These are phyloP conservation scores for Oidiodendron maius DNA, from an alignment of 495 filamentous ascomycete species.

Conservation along the genomic window DNA sequence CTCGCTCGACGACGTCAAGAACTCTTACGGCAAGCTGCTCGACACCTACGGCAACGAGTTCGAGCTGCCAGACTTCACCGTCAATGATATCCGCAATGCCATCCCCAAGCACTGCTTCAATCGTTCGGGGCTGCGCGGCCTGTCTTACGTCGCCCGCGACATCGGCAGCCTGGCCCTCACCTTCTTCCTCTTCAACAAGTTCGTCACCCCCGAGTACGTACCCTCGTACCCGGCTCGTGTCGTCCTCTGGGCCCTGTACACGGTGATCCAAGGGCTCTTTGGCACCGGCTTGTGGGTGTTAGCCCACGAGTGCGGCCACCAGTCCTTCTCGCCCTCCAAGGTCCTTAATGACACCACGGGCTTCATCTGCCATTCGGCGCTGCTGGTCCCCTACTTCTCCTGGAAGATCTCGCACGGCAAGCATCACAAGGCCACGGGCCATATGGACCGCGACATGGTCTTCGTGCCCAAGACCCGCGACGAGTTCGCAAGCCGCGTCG, in stretches of 20 bases:
- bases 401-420: slow-evolving; percentile 93
- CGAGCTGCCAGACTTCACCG: slow-evolving; percentile 67
- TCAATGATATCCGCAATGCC: slow-evolving; percentile 75
- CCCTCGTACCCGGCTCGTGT: slow-evolving; percentile 51
- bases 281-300: slow-evolving; percentile 80
- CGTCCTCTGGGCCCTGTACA: slow-evolving; percentile 62
- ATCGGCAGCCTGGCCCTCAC: slow-evolving; percentile 52
- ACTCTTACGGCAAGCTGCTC: slow-evolving; percentile 47
- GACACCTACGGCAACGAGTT: slow-evolving; percentile 74
- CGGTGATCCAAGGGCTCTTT: slow-evolving; percentile 69
- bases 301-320: slow-evolving; percentile 84
- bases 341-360: slow-evolving; percentile 79
- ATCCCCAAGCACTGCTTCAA: slow-evolving; percentile 81
- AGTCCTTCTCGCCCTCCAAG: slow-evolving; percentile 78
- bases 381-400: slow-evolving; percentile 85
- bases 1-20: slow-evolving; percentile 46
- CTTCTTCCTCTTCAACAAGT: slow-evolving; percentile 63
- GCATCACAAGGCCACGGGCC: slow-evolving; percentile 93
- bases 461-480: slow-evolving; percentile 85
- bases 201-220: slow-evolving; percentile 51
- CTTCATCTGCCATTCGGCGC: slow-evolving; percentile 74
- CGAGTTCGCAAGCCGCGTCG: slow-evolving; percentile 63
- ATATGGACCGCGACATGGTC: slow-evolving; percentile 96
- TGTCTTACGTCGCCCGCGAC: slow-evolving; percentile 68
- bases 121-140: slow-evolving; percentile 54